phyloP scores from a whole-genome alignment of 2,329 filamentous ascomycete species.

The Aureobasidium sp. region DNA sequence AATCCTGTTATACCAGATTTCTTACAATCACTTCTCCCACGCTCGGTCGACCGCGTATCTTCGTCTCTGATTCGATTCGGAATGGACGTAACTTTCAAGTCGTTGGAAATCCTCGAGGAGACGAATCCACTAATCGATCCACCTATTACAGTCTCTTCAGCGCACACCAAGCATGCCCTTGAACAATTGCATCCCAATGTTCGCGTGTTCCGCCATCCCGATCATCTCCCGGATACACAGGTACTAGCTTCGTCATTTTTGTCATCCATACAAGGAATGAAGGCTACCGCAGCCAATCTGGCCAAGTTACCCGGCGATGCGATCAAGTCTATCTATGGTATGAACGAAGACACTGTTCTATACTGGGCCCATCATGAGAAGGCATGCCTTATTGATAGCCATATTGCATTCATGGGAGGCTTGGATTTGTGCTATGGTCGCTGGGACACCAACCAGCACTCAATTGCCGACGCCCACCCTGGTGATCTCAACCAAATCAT shows the following conservation, averaged over 20 bases:
- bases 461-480: constrained; percentile 77
- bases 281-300: constrained; percentile 47
- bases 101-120: constrained; percentile 39
- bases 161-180: constrained; percentile 73
- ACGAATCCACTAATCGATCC: constrained; percentile 40
- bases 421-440: constrained; percentile 80
- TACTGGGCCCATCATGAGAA: constrained; percentile 96
- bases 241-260: constrained; percentile 55
- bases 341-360: constrained; percentile 70
- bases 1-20: constrained; percentile 37
- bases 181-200: constrained; percentile 76
- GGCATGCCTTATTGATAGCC: constrained; percentile 73
- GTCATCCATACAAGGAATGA: constrained; percentile 49
- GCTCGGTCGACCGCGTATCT: constrained; percentile 35
- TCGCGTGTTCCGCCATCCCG: constrained; percentile 81
- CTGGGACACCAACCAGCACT: constrained; percentile 78
- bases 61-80: constrained; percentile 35
- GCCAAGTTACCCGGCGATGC: constrained; percentile 65
- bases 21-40: constrained; percentile 38
- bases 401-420: constrained; percentile 81
- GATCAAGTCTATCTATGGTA: constrained; percentile 73
- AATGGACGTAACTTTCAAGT: constrained; percentile 38
- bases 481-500: constrained; percentile 66
- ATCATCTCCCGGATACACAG: constrained; percentile 70
- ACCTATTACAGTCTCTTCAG: constrained; percentile 49